Base-by-base conservation (phyloP, 306 rosid species). In the Albizia julibrissin region DNA sequence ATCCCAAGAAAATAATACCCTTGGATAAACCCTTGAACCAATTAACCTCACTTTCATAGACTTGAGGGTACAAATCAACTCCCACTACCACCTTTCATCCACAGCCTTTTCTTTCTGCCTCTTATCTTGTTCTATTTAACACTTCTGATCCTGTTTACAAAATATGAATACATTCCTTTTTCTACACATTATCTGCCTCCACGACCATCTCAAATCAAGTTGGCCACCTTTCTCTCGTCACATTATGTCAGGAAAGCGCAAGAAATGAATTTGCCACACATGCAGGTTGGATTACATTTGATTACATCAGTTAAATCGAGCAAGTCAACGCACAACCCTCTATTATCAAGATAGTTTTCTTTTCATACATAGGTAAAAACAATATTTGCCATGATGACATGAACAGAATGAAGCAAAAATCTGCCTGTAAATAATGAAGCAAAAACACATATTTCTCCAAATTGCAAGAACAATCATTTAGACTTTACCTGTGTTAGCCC, bases 401-500 rank as follows among this genome's bases (percentile, higher is more conserved):
- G 19, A 50, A 75, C 79, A 44, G 33, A 81, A 81, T 62, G 50
- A 50, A 74, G 72, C 79, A 79, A 64, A 33, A 49, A 64, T 79
- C 65, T 72, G 33, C 37, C 72, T 73, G 52, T 10, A 79, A 58
- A 21, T 26, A 58, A 66, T 58, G 15, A 47, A 33, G 56, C 39
- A 19, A 61, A 50, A 61, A 61, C 33, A 61, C 16, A 26, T 7
- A 24, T 31, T 42, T 42, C 46, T 49, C 66, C 50, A 76, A 76
- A 81, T 73, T 56, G 62, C 79, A 73, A 74, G 78, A 66, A 50
- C 26, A 79, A 47, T 52, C 33, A 26, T 37, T 69, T 79, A 70
- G 76, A 73, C 68, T 50, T 77, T 88, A 95, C 99, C 97, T 95
- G 99, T 70, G 99, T 95, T 77, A 95, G 91, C 77, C 99, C 99